A percentile compares a stretch with the other conserved stretches of the same genome.
phyloP scores from a whole-genome alignment of 2,329 filamentous ascomycete species.

The Neocatenulostroma microsporum region DNA sequence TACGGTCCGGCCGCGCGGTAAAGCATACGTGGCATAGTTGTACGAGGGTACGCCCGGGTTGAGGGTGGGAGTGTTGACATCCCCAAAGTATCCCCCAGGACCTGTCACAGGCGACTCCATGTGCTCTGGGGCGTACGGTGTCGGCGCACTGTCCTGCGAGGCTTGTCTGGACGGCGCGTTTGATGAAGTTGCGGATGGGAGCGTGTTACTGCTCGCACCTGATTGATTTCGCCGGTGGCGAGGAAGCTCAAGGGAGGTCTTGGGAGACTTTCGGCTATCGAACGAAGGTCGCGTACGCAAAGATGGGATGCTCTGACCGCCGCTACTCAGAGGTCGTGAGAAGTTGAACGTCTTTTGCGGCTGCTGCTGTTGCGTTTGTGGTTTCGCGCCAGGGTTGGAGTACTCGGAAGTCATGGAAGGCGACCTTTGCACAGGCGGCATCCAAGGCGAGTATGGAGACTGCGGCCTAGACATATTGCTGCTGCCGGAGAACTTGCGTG shows the following conservation, averaged over 20 bases:
- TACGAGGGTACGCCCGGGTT: conserved; percentile 59
- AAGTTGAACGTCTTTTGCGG: conserved; percentile 78
- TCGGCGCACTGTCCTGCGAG: conserved; percentile 27
- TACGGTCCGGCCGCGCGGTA: conserved; percentile 74
- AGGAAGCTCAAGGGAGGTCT: conserved; percentile 14
- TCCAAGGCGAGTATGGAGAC: conserved; percentile 57
- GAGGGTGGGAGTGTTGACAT: no score
- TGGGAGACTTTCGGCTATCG: conserved; percentile 9
- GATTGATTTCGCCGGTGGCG: conserved; percentile 19
- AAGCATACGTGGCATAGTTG: conserved; percentile 73
- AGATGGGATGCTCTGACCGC: conserved; percentile 37
- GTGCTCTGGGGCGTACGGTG: conserved; percentile 6
- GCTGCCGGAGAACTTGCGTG: conserved; percentile 70
- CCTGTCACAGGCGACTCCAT: not conserved
- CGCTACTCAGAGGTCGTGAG: conserved; percentile 76
- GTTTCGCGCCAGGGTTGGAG: conserved; percentile 49
- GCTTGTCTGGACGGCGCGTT: conserved; percentile 29
- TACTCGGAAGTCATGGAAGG: conserved; percentile 79
- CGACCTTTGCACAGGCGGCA: conserved; percentile 61
- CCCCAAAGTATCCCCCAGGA: not conserved
- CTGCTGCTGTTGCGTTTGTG: conserved; percentile 20
- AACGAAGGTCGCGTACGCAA: conserved; percentile 29
- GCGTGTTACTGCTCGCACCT: conserved; percentile 20
- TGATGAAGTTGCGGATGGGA: conserved; percentile 16
- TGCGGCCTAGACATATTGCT: conserved; percentile 54